A percentile compares a stretch with the other conserved stretches of the same genome.
Conservation (phyloP, 208 protist genomes). For the Leishmania mexicana region DNA sequence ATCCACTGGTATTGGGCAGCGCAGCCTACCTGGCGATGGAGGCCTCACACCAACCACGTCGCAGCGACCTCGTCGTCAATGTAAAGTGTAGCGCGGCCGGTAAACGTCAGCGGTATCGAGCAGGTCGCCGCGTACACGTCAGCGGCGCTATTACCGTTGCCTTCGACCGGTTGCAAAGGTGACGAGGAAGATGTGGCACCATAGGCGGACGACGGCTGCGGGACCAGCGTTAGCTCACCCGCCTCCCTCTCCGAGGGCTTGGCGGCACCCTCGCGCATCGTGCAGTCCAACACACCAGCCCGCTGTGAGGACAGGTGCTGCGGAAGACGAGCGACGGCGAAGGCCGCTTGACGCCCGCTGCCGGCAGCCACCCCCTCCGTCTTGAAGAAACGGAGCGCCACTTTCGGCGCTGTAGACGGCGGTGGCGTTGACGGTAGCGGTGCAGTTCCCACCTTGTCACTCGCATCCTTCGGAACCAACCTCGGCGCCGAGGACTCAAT, state of each 20-base stretch:
- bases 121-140: slow-evolving; percentile 29
- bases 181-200: not conserved
- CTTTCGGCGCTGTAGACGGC: slow-evolving; percentile 5
- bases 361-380: slow-evolving; percentile 10
- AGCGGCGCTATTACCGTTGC: not conserved
- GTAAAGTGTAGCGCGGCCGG: slow-evolving; percentile 25
- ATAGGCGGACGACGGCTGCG: not conserved
- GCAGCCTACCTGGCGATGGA: not conserved
- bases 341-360: slow-evolving; percentile 16
- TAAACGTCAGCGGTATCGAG: slow-evolving; percentile 19
- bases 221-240: slow-evolving; percentile 16
- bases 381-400: slow-evolving; percentile 22
- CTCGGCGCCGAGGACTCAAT: slow-evolving; percentile 6
- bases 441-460: not conserved
- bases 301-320: not conserved
- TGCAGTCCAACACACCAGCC: not conserved
- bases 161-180: slow-evolving; percentile 2
- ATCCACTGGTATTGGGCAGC: not conserved
- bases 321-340: not conserved
- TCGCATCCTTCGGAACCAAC: not conserved
- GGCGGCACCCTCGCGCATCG: not conserved
- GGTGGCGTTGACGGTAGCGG: not conserved
- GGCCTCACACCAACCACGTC: slow-evolving; percentile 21
- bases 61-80: slow-evolving; percentile 33
- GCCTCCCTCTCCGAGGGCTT: not conserved